These are phyloP conservation scores for Hemisphaericaspora subhashii DNA, from an alignment of 1,139 yeast genomes.

Conservation along the genomic window DNA sequence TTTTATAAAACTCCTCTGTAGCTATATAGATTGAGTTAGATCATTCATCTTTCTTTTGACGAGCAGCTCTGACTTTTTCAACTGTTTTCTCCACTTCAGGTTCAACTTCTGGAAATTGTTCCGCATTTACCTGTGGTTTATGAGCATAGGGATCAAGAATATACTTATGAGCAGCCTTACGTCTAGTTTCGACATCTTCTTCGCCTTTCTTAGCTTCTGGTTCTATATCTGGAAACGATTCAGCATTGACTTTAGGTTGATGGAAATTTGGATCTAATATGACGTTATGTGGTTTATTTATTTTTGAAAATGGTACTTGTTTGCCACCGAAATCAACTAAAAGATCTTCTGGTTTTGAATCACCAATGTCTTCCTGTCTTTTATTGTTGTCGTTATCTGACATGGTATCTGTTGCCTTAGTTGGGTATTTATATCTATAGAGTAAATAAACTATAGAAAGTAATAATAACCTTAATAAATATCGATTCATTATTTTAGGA, in stretches of 20 bases:
- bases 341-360: constrained; percentile 25
- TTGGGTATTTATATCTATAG: constrained; percentile 7
- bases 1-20: too few species aligned
- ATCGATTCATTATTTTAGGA: constrained; percentile 14
- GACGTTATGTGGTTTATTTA: constrained; percentile 45
- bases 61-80: constrained; percentile 16
- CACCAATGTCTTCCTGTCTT: constrained; percentile 14
- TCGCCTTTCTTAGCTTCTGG: constrained; percentile 31
- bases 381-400: constrained; percentile 3
- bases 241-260: constrained; percentile 24
- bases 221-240: constrained; percentile 26
- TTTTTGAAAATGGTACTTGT: constrained; percentile 35
- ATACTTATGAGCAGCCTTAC: constrained; percentile 5
- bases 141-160: constrained; percentile 22
- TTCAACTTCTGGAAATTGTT: constrained; percentile 21
- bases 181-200: constrained; percentile 15
- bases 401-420: constrained; percentile 6
- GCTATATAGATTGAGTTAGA: too few species aligned
- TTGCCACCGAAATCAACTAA: constrained; percentile 37
- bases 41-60: constrained; percentile 1
- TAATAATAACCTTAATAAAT: constrained; percentile 11
- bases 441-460: constrained; percentile 10
- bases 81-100: constrained; percentile 25
- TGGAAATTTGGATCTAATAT: constrained; percentile 31
- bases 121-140: constrained; percentile 21